Percentiles rank a stretch among this genome's conserved stretches.
These are phyloP conservation scores for Acer saccharum DNA, from an alignment of 345 rosid genomes.

Conservation along the genomic window DNA sequence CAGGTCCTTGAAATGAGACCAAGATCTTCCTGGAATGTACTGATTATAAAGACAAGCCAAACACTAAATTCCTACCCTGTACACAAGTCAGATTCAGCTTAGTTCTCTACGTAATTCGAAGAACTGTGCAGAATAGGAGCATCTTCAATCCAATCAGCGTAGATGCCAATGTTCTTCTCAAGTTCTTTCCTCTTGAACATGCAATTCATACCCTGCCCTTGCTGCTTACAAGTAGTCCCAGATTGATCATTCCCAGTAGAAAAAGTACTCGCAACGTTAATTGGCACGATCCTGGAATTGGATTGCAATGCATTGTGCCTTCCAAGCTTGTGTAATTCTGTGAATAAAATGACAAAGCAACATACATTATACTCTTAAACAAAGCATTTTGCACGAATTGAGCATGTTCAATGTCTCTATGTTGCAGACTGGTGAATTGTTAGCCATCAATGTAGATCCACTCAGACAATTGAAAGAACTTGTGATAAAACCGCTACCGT, in stretches of 20 bases:
- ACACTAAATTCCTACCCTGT: neutral
- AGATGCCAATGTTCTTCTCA: constrained; percentile 18
- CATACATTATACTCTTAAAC: neutral
- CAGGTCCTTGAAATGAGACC: neutral
- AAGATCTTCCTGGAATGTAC: too few relatives aligned
- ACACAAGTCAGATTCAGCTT: neutral
- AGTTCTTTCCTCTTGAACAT: constrained; percentile 10
- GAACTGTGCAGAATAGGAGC: neutral
- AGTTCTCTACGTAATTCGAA: neutral
- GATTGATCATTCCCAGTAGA: neutral
- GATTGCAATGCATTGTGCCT: neutral
- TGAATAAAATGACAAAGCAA: constrained; percentile 2
- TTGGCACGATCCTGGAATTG: neutral
- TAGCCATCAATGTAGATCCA: neutral
- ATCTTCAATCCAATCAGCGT: constrained; percentile 31
- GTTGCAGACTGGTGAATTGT: neutral
- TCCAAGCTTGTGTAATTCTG: constrained; percentile 17
- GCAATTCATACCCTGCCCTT: neutral
- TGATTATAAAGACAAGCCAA: neutral
- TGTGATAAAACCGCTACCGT: neutral
- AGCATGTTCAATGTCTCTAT: neutral
- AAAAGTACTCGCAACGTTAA: neutral
- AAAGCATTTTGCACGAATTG: neutral
- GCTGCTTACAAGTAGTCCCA: neutral
- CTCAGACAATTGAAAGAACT: neutral